These are phyloP conservation scores for Oryza longistaminata DNA, from an alignment of 176 grass and related monocot species.

Conservation along the genomic window DNA sequence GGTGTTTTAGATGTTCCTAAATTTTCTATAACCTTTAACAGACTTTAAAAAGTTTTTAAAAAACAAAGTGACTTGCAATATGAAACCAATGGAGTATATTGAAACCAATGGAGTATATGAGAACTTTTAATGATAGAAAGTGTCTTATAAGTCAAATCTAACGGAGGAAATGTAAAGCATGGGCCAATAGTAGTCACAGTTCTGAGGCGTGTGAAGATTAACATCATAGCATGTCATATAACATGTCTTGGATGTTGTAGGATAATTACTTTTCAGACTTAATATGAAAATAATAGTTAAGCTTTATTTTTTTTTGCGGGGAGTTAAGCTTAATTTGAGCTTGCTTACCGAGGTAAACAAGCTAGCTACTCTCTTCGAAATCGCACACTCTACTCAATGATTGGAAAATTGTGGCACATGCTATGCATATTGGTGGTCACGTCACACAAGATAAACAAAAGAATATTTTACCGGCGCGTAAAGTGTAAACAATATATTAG, in stretches of 20 bases:
- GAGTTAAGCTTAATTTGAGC: not conserved
- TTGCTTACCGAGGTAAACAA: not conserved
- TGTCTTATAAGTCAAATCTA: not conserved
- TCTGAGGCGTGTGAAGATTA: not conserved
- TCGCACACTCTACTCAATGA: not conserved
- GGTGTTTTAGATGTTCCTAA: no score
- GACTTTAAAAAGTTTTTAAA: no score
- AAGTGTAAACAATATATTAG: no score
- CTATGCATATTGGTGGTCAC: not conserved
- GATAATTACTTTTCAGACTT: not conserved
- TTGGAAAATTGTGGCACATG: not conserved
- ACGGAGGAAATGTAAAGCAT: not conserved
- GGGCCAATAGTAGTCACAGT: not conserved
- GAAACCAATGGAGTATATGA: no score
- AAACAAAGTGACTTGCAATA: no score
- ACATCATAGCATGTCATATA: not conserved
- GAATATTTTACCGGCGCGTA: not conserved
- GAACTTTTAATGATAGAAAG: not conserved
- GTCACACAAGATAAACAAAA: not conserved
- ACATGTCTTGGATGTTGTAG: not conserved
- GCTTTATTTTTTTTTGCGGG: not conserved
- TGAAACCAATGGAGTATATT: no score
- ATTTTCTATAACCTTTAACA: no score
- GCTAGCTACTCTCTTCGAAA: not conserved
- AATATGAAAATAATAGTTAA: not conserved